Conservation (phyloP, 257 asterid species). For the Perilla frutescens region DNA sequence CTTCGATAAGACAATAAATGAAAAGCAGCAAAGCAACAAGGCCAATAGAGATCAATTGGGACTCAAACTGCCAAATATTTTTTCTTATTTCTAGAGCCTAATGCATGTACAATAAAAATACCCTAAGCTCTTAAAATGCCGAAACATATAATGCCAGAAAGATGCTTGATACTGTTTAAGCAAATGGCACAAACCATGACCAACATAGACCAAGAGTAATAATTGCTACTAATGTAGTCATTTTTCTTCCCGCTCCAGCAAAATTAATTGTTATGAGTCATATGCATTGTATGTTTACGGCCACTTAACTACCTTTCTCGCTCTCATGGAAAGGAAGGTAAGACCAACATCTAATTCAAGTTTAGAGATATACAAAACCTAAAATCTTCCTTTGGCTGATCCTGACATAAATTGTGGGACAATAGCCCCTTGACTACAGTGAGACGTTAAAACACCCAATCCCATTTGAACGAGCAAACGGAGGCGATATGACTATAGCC, state of each 20-base stretch:
- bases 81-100: conserved; percentile 25
- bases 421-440: too few species aligned
- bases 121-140: conserved; percentile 29
- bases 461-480: neutral
- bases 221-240: neutral
- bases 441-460: too few species aligned
- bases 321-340: too few species aligned
- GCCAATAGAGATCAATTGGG: conserved; percentile 13
- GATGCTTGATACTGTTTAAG: neutral
- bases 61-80: conserved; percentile 10
- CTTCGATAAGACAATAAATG: conserved; percentile 30
- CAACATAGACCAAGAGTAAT: neutral
- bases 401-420: too few species aligned
- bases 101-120: conserved; percentile 3
- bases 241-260: conserved; percentile 1
- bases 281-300: neutral
- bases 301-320: too few species aligned
- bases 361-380: too few species aligned
- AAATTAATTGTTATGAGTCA: neutral
- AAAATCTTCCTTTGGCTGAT: too few species aligned
- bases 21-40: conserved; percentile 31
- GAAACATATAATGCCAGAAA: conserved; percentile 8
- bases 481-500: neutral
- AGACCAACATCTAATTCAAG: too few species aligned
- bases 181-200: conserved; percentile 2